A percentile compares a stretch with the other conserved stretches of the same genome.
Conservation (phyloP, 208 protist genomes). For the Phytomonas serpens region DNA sequence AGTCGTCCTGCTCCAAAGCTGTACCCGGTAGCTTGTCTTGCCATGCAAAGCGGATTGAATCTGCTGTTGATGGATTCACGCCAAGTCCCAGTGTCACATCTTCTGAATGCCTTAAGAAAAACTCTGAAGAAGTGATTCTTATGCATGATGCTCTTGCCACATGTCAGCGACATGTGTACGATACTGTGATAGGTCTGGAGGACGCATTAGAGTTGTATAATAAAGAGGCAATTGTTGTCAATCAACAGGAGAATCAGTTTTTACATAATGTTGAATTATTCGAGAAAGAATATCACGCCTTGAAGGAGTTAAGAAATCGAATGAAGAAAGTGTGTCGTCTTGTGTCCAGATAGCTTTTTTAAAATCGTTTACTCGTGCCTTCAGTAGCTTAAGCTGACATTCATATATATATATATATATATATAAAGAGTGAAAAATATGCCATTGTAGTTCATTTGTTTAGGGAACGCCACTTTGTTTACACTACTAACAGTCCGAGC, state of each 20-base stretch:
- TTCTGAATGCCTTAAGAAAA: slow-evolving; percentile 17
- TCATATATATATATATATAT: neutral
- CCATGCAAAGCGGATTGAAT: slow-evolving; percentile 52
- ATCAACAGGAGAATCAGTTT: slow-evolving; percentile 27
- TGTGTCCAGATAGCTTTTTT: neutral
- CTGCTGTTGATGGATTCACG: slow-evolving; percentile 13
- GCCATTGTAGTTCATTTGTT: neutral
- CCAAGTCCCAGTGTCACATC: slow-evolving; percentile 18
- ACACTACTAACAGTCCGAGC: neutral
- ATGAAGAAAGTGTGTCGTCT: slow-evolving; percentile 16
- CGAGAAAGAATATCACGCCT: slow-evolving; percentile 32
- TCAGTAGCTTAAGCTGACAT: neutral
- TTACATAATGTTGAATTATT: slow-evolving; percentile 31
- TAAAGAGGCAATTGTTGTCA: slow-evolving; percentile 45
- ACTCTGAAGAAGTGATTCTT: slow-evolving; percentile 36
- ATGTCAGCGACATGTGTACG: slow-evolving; percentile 36
- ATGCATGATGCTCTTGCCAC: slow-evolving; percentile 58
- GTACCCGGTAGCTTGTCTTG: neutral
- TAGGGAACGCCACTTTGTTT: neutral
- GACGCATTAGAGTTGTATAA: slow-evolving; percentile 32
- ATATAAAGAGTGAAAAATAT: neutral
- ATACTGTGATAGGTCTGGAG: slow-evolving; percentile 29
- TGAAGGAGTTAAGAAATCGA: slow-evolving; percentile 27
- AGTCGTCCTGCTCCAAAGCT: neutral
- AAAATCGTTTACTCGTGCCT: neutral